Evolutionary conservation across 2,329 filamentous ascomycete species (phyloP).

Genomic region (Fusarium illudens): DNA sequence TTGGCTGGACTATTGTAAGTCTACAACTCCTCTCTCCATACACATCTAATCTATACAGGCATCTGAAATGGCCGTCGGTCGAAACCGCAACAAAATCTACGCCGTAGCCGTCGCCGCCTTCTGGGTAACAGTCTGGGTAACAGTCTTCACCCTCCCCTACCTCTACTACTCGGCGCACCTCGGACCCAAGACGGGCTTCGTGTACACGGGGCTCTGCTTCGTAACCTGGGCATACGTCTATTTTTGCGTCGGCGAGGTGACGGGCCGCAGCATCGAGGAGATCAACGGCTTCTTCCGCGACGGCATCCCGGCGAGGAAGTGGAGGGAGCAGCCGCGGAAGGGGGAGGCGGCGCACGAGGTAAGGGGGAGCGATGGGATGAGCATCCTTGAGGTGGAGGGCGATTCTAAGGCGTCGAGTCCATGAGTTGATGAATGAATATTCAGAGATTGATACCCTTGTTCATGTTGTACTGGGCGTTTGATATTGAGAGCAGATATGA

Average conservation of each 20-base stretch:
- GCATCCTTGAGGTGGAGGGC: background rate
- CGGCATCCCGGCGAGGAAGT: conserved; percentile 39
- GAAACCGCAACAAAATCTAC: conserved; percentile 50
- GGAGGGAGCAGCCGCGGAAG: conserved; percentile 37
- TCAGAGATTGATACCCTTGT: background rate
- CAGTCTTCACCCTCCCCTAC: conserved; percentile 52
- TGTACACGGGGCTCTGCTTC: conserved; percentile 47
- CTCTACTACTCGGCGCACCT: conserved; percentile 51
- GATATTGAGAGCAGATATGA: background rate
- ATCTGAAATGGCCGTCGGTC: conserved; percentile 57
- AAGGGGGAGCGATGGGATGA: conserved; percentile 1
- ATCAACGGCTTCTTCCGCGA: conserved; percentile 43
- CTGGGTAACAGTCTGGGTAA: conserved; percentile 54
- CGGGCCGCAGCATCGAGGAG: conserved; percentile 42
- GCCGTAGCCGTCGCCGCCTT: conserved; percentile 52
- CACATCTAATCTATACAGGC: conserved; percentile 36
- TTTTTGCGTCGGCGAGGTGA: conserved; percentile 47
- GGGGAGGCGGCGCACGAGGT: conserved; percentile 2
- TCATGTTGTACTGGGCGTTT: background rate
- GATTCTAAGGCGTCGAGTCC: background rate
- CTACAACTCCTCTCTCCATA: no score
- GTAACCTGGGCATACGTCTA: conserved; percentile 49
- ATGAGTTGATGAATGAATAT: background rate
- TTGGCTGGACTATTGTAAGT: conserved; percentile 49
- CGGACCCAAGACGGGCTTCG: conserved; percentile 51